phyloP scores from a whole-genome alignment of 1,284 basidiomycete species.

The Heterobasidion irregulare region DNA sequence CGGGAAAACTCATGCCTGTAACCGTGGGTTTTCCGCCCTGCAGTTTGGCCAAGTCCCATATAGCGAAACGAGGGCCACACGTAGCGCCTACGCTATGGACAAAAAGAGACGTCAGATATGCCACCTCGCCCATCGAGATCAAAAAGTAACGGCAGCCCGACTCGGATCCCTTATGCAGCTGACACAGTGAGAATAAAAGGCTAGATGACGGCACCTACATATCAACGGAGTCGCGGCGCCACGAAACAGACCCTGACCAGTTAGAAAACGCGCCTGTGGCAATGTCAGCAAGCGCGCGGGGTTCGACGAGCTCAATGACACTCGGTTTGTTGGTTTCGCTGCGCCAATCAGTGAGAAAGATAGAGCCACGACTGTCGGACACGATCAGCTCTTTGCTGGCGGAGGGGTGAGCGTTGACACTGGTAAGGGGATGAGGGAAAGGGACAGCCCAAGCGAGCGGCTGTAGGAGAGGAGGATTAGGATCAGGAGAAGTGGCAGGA shows the following conservation, averaged over 20 bases:
- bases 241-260: constrained; percentile 53
- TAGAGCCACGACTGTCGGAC: constrained; percentile 60
- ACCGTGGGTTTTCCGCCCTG: constrained; percentile 63
- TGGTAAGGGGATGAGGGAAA: constrained; percentile 59
- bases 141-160: not conserved
- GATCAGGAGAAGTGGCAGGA: constrained; percentile 5
- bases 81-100: constrained; percentile 57
- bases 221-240: constrained; percentile 59
- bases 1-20: constrained; percentile 51
- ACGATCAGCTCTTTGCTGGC: constrained; percentile 72
- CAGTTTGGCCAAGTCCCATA: constrained; percentile 68
- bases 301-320: constrained; percentile 64
- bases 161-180: not conserved
- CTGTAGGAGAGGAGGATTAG: constrained; percentile 36
- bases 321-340: constrained; percentile 40
- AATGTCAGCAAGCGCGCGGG: constrained; percentile 47
- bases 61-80: constrained; percentile 56
- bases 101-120: not conserved
- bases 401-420: constrained; percentile 61
- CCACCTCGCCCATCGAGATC: no score
- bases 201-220: constrained; percentile 37
- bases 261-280: constrained; percentile 17
- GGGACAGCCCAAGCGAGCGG: constrained; percentile 69
- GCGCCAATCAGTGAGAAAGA: constrained; percentile 74
- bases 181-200: not conserved